Conservation (phyloP, 805 yeast species). For the Candida broadrunensis region DNA sequence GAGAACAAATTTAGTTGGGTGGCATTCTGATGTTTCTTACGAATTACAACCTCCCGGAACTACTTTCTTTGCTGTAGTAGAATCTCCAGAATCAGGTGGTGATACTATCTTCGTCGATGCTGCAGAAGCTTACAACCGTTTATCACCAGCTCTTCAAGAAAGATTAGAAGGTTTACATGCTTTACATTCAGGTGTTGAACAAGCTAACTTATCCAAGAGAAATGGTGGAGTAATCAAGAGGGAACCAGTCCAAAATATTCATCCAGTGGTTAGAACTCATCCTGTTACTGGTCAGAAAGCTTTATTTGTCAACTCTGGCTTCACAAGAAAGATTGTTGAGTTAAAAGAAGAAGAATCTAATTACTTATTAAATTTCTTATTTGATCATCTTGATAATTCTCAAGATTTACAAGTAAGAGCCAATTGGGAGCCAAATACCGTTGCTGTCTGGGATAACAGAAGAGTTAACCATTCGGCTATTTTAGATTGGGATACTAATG, state of each 20-base stretch:
- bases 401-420: constrained; percentile 40
- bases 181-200: constrained; percentile 34
- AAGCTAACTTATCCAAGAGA: constrained; percentile 23
- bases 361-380: constrained; percentile 30
- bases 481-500: constrained; percentile 30
- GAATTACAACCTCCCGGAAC: constrained; percentile 41
- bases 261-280: constrained; percentile 37
- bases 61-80: constrained; percentile 36
- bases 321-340: constrained; percentile 34
- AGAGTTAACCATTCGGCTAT: constrained; percentile 34
- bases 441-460: constrained; percentile 41
- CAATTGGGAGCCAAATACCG: constrained; percentile 32
- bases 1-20: constrained; percentile 26
- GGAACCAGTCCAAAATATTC: constrained; percentile 33
- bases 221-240: constrained; percentile 31
- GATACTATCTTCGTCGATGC: constrained; percentile 39
- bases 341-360: constrained; percentile 37
- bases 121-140: constrained; percentile 37
- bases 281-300: constrained; percentile 35
- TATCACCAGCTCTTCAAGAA: constrained; percentile 35
- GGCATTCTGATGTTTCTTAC: constrained; percentile 38
- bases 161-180: constrained; percentile 33
- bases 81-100: constrained; percentile 38
- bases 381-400: constrained; percentile 27
- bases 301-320: constrained; percentile 32